phyloP scores from a whole-genome alignment of 352 stramenopile genomes.

The Vaucheria bursata region DNA sequence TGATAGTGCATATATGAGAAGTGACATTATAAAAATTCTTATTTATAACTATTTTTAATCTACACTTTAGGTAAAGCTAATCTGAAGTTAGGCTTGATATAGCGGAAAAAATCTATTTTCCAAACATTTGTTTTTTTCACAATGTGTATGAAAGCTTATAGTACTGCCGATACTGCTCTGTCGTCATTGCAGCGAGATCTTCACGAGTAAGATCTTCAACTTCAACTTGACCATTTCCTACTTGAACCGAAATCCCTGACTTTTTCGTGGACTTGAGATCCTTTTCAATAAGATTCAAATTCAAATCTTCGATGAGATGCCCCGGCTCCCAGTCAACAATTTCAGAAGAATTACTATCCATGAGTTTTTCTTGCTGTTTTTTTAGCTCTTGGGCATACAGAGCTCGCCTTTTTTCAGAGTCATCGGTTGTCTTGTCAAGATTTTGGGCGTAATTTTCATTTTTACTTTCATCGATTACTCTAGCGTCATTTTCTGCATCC shows the following conservation, averaged over 20 bases:
- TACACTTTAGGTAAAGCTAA: too few species aligned
- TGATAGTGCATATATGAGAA: too few species aligned
- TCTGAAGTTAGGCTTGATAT: too few species aligned
- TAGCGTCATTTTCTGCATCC: neutral
- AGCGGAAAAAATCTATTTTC: too few species aligned
- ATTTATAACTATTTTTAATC: too few species aligned
- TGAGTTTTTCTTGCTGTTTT: neutral
- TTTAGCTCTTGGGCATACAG: neutral
- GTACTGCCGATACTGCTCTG: neutral
- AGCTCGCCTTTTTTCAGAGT: neutral
- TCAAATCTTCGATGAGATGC: neutral
- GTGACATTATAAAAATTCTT: too few species aligned
- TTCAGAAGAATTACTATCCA: neutral
- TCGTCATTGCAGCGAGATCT: neutral
- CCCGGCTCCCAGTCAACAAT: neutral
- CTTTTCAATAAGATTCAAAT: neutral
- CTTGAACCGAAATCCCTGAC: neutral
- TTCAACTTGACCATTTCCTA: neutral
- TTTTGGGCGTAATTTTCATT: constrained; percentile 2
- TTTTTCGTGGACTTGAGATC: neutral
- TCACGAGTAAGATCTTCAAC: neutral
- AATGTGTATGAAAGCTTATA: too few species aligned
- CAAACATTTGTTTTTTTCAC: too few species aligned
- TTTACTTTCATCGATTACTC: constrained; percentile 7
- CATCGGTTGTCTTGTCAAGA: neutral